Evolutionary conservation across 306 rosid genomes (phyloP), one percentile per base, ranked within the genome.

Genomic region (Acmispon strigosus): DNA sequence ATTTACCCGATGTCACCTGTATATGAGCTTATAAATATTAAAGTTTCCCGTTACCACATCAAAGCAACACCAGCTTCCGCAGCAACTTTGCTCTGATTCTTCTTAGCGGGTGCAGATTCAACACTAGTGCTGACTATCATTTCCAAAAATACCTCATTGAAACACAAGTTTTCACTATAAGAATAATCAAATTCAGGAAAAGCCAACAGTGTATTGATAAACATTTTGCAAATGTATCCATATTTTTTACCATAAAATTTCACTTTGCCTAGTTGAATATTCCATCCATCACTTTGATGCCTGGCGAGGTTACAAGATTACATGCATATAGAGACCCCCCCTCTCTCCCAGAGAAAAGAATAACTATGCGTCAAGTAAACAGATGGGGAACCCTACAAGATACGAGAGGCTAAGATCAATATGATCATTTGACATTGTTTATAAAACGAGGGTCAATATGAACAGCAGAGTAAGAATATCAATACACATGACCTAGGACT

Each of bases 401-500:
- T 50, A 73, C 0, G n/a, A 59, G 61, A 62, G 56, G 17, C 62
- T 42, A 48, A 24, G 53, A 70, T 62, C 71, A 65, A 78, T 65
- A 69, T 50, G 67, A 82, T 50, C 42, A 64, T 42, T 72, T 44
- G 72, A 59, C 64, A 66, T 60, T 76, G 69, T 82, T 9, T 43
- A 57, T n/a, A 55, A 37, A 69, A 64, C 42, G 68, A 7, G 3
- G 53, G 84, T 11, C 32, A 8, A 51, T 54, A 70, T 71, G 45
- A 53, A 65, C 81, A 76, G 62, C 37, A 54, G 66, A 24, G 51
- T 49, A 15, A 42, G 76, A 55, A 54, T 72, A 24, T 66, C 36
- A 57, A 76, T 45, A 44, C 57, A 76, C 57, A 43, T 70, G 61
- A 55, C 27, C 78, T 59, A 70, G 78, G 77, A 73, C 85, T 89